Conservation (phyloP, 176 grass and related monocot species). For the Aegilops sharonensis region DNA sequence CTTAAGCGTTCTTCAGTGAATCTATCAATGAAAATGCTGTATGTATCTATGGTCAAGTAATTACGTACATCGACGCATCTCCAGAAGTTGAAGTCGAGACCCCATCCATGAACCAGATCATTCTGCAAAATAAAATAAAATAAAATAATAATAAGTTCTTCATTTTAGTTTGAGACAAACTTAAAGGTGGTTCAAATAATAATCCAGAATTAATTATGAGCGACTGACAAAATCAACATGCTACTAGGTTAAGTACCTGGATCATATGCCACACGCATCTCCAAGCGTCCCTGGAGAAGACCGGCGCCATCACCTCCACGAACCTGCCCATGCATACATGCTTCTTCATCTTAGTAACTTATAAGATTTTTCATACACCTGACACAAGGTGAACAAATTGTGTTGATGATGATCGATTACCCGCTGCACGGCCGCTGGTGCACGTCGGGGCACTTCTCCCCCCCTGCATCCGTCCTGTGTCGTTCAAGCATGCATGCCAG, state of each 20-base stretch:
- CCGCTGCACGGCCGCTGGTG: not conserved
- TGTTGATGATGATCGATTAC: not conserved
- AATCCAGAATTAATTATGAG: too few relatives aligned
- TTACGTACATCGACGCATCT: conserved; percentile 35
- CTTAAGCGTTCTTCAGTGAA: too few relatives aligned
- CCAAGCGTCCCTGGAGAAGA: conserved; percentile 40
- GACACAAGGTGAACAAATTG: not conserved
- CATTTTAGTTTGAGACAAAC: not conserved
- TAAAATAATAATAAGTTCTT: not conserved
- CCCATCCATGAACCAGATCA: conserved; percentile 35
- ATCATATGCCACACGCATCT: conserved; percentile 49
- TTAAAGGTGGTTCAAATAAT: not conserved
- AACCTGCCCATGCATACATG: conserved; percentile 1
- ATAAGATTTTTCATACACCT: not conserved
- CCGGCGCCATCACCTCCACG: conserved; percentile 42
- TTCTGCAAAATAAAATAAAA: not conserved
- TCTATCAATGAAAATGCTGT: not conserved
- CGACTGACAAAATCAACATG: too few relatives aligned
- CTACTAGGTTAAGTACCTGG: too few relatives aligned
- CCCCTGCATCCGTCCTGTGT: not conserved
- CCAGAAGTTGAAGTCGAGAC: conserved; percentile 39
- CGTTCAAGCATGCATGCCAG: too few relatives aligned
- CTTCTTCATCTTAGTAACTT: not conserved
- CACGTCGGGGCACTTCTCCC: not conserved
- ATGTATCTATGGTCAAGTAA: not conserved